Percentiles rank a stretch among this genome's conserved stretches.
Evolutionary conservation across 2,329 filamentous ascomycete genomes (phyloP).

Genomic region (Penicillium sp.): DNA sequence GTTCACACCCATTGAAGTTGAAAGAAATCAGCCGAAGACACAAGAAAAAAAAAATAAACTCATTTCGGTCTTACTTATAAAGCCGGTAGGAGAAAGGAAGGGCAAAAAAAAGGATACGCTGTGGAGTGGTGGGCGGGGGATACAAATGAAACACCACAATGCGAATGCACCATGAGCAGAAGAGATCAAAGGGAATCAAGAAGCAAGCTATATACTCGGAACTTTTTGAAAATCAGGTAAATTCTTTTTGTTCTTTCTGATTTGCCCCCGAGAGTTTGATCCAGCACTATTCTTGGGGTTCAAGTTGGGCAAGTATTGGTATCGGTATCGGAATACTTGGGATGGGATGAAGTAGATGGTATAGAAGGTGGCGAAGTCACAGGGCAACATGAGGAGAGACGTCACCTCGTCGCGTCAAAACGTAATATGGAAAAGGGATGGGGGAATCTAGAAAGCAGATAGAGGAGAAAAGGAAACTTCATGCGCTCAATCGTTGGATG

Average conservation of each 20-base stretch:
- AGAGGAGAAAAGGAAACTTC: slow-evolving; percentile 27
- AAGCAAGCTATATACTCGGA: slow-evolving; percentile 10
- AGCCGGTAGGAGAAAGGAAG: neutral
- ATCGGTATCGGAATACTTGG: slow-evolving; percentile 9
- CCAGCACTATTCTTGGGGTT: slow-evolving; percentile 10
- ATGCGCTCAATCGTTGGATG: slow-evolving; percentile 48
- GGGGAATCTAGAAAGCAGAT: slow-evolving; percentile 30
- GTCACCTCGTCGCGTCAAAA: slow-evolving; percentile 25
- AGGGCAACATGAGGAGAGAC: slow-evolving; percentile 15
- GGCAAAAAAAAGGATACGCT: neutral
- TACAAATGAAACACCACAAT: slow-evolving; percentile 15
- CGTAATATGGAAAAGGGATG: slow-evolving; percentile 23
- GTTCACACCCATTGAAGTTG: neutral
- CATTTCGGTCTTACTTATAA: neutral
- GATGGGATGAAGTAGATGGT: slow-evolving; percentile 15
- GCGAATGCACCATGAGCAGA: slow-evolving; percentile 14
- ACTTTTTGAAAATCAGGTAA: slow-evolving; percentile 2
- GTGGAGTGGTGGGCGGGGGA: neutral
- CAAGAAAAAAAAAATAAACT: neutral
- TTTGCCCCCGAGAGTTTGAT: slow-evolving; percentile 8
- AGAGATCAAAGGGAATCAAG: neutral
- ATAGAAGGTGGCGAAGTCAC: slow-evolving; percentile 18
- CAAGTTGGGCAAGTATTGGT: slow-evolving; percentile 7
- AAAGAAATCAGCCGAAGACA: neutral
- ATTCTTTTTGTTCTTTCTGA: slow-evolving; percentile 8